These are phyloP conservation scores for Cordyceps cateniannulata DNA, from an alignment of 2,329 filamentous ascomycete species.

Conservation along the genomic window DNA sequence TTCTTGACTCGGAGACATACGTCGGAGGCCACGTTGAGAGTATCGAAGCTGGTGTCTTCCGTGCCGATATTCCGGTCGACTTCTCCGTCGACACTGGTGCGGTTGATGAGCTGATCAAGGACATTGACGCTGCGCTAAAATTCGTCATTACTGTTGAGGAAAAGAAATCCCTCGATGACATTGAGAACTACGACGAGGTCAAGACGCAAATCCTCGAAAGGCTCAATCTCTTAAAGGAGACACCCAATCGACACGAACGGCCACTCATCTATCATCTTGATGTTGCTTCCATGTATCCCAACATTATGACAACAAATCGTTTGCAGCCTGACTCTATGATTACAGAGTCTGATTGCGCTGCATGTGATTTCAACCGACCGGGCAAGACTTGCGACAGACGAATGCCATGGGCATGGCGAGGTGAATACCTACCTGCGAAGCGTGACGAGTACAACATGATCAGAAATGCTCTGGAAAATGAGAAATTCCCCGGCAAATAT, in stretches of 20 bases:
- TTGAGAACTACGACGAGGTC: conserved; percentile 77
- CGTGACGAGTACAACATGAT: conserved; percentile 99
- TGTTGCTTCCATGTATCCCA: conserved; percentile 98
- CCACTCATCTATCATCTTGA: conserved; percentile 97
- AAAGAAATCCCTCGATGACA: conserved; percentile 72
- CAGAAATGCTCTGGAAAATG: conserved; percentile 80
- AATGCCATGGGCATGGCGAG: conserved; percentile 96
- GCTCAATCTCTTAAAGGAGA: conserved; percentile 67
- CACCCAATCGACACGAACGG: conserved; percentile 75
- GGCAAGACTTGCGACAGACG: conserved; percentile 95
- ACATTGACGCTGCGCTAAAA: conserved; percentile 80
- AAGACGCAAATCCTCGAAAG: conserved; percentile 72
- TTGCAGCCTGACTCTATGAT: conserved; percentile 99
- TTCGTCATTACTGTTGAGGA: conserved; percentile 84
- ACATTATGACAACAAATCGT: conserved; percentile 99
- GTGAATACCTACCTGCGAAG: conserved; percentile 92
- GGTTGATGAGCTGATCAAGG: conserved; percentile 78
- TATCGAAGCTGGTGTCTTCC: conserved; percentile 96
- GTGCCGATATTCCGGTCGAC: conserved; percentile 89
- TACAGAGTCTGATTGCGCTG: conserved; percentile 87
- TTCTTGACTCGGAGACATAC: conserved; percentile 95
- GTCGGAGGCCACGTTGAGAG: conserved; percentile 98
- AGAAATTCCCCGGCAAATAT: conserved; percentile 77
- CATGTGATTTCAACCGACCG: conserved; percentile 95
- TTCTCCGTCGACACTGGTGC: conserved; percentile 86